Evolutionary conservation across 1,284 basidiomycete genomes (phyloP), one percentile per base, ranked within the genome.

Genomic region (Paramarasmius palmivorus): DNA sequence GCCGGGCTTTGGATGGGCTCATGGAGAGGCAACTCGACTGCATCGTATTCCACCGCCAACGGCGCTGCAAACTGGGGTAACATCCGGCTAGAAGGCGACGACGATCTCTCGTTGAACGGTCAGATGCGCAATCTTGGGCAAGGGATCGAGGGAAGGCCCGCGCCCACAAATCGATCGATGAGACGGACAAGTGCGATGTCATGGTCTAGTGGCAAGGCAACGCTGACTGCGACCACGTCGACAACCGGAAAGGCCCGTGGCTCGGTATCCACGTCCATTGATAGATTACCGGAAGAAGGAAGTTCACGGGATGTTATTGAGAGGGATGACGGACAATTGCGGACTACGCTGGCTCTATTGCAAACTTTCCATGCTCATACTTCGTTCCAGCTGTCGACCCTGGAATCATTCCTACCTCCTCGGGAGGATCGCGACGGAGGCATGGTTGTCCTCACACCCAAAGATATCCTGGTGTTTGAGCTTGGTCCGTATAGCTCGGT

Each of bases 341-440:
- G 77, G 53, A 88, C 84, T 40, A 86, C 88, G 12, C 74, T 89
- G 48, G 80, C 86, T 8, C 66, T 91, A 4, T 73, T 91, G 35
- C 84, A 88, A 59, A 83, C 85, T 1, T 86, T 91, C 69, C 87
- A 90, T 58, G 79, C 82, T 17, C 83, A 90, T 60, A 83, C 86
- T 2, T 72, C 75, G 4, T 84, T 85, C 62, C 81, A 88, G 57
- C 74, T 90, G n/a, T 78, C 81, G 2, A 76, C 79, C 0, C 71
- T 89, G 34, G 78, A 79, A 23, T 68, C 74, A 20, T 63, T 84
- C 42, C 64, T 86, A 3, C 74, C 74, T 4, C 57, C 61, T 6
- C 55, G 64, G 17, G 54, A 42, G 37, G 53, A 29, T n/a, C 40
- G 42, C n/a, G 26, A 54, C 20, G 46, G 60, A 29, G 59, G 49